Evolutionary conservation across 495 filamentous ascomycete genomes (phyloP), one percentile per base, ranked within the genome.

Genomic region (Penicillium herquei): DNA sequence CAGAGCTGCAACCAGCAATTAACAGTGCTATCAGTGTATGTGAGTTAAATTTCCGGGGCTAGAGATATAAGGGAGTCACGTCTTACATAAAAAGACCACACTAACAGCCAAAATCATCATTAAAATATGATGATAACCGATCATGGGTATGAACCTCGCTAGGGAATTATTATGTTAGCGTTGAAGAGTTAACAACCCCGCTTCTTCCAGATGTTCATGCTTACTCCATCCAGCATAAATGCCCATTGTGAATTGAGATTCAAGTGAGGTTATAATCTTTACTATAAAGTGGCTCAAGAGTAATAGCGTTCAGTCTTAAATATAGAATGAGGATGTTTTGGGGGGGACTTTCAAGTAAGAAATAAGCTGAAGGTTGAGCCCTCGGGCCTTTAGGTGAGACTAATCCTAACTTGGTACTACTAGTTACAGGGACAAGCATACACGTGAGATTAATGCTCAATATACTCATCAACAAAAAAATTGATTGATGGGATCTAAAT

Each of bases 1-100:
- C 48, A 6, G 61, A 64, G 12, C 21, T 49, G 37, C 61, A 60
- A 0, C 61, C 61, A 0, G 53, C 53, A 5, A 64, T 31, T 16
- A 64, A 21, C 14, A 60, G 30, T 16, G 54, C 54, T 61, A 16
- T 12, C 6, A 30, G n/a, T 1, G 12, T 26, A 26, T 10, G 30
- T 18, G 33, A 41, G 33, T 43, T 13, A 3, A 39, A 14, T 31
- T 49, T 35, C 48, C 6, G 11, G 33, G 6, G 6, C 11, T 11
- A 11, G 13, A 46, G 37, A 39, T 17, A 32, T 0, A 31, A 11
- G 16, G 16, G 1, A 33, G 7, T 7, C 12, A 34, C 1, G 12
- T 39, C 49, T 49, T 50, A 63, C 57, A 64, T 9, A 64, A 34
- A 3, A 61, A 13, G 13, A 49, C 34, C 10, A 61, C 40, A 26